Evolutionary conservation across 2,329 filamentous ascomycete species (phyloP).

Genomic region (Microdochium bolleyi): DNA sequence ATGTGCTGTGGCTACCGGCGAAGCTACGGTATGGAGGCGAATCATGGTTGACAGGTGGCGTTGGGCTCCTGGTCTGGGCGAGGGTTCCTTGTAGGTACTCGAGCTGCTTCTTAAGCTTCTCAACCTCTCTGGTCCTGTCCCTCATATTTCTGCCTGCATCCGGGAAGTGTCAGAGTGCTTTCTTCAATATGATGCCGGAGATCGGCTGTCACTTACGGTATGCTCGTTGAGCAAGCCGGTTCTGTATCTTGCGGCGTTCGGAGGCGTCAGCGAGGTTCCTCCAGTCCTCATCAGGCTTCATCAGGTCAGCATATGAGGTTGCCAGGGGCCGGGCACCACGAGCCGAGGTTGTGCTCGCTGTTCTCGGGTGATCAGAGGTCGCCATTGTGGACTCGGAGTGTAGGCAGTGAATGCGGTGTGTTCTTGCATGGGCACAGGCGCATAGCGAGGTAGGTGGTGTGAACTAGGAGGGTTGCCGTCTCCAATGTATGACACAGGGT

Average conservation of each 20-base stretch:
- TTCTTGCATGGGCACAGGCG: not conserved
- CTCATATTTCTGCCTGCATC: constrained; percentile 21
- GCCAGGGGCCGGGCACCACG: constrained; percentile 22
- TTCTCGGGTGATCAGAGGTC: constrained; percentile 1
- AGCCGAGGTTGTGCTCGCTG: constrained; percentile 18
- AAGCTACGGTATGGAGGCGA: constrained; percentile 15
- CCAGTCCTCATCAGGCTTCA: constrained; percentile 26
- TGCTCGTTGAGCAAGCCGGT: constrained; percentile 22
- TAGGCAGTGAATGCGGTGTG: too few species aligned
- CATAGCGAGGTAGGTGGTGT: not conserved
- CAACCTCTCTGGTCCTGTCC: constrained; percentile 22
- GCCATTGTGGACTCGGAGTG: not conserved
- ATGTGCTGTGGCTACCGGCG: constrained; percentile 10
- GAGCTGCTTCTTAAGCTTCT: constrained; percentile 22
- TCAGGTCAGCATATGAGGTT: constrained; percentile 22
- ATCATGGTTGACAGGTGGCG: constrained; percentile 19
- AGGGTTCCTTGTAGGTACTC: constrained; percentile 20
- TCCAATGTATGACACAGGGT: too few species aligned
- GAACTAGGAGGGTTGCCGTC: too few species aligned
- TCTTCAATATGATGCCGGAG: not conserved
- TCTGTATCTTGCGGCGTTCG: constrained; percentile 24
- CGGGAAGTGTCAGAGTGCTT: constrained; percentile 3
- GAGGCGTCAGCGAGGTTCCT: constrained; percentile 22
- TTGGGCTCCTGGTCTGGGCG: constrained; percentile 14
- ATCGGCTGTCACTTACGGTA: constrained; percentile 16